These are phyloP conservation scores for Myrica gale DNA, from an alignment of 306 rosid genomes.

Conservation along the genomic window DNA sequence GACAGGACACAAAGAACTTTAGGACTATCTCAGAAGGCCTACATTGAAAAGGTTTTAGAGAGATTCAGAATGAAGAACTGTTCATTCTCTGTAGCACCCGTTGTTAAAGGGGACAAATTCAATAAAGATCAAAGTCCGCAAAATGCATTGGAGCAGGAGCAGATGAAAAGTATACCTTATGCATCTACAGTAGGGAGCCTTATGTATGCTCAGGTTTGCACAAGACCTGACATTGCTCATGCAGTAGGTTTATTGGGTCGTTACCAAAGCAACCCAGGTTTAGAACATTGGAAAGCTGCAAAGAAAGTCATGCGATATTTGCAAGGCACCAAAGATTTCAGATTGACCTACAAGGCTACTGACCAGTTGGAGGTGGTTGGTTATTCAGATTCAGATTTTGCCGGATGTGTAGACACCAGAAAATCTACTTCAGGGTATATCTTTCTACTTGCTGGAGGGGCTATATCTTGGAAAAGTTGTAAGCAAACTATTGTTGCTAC, in stretches of 20 bases:
- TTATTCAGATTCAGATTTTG: neutral
- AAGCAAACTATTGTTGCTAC: neutral
- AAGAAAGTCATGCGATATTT: neutral
- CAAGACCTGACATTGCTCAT: neutral
- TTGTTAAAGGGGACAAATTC: neutral
- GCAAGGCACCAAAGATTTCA: neutral
- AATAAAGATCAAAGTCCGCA: too few species aligned
- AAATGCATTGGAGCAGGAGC: too few species aligned
- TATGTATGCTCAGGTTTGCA: neutral
- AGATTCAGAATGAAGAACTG: neutral
- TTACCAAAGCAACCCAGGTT: neutral
- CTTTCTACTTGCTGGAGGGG: neutral
- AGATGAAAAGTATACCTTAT: neutral
- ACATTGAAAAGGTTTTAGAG: neutral
- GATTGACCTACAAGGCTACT: neutral
- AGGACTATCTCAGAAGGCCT: neutral
- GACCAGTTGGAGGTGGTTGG: neutral
- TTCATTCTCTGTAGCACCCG: neutral
- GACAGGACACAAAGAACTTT: too few species aligned
- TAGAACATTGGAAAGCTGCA: neutral
- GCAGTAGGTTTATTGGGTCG: neutral
- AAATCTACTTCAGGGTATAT: slow-evolving; percentile 9
- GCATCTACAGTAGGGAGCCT: neutral
- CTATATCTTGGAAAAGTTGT: too few species aligned
- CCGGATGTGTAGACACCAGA: neutral